A percentile compares a stretch with the other conserved stretches of the same genome.
Conservation (phyloP, 441 rosid genomes). For the Aquilaria agallochum region DNA sequence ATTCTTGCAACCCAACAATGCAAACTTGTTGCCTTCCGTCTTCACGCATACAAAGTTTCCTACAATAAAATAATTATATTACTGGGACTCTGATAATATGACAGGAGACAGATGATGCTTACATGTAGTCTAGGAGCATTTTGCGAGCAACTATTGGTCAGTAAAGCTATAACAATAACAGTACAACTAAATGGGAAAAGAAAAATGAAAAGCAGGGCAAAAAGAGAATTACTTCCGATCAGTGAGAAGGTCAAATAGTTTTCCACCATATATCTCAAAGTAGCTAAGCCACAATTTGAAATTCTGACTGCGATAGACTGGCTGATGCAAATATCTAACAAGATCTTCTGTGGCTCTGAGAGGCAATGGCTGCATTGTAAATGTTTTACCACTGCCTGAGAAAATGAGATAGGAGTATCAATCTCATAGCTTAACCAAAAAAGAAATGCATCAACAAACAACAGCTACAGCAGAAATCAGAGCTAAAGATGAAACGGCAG, state of each 20-base stretch:
- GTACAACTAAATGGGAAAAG: not conserved
- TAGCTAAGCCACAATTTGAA: constrained; percentile 96
- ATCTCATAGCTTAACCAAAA: not conserved
- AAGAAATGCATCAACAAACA: not conserved
- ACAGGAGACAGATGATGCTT: not conserved
- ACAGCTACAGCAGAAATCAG: not conserved
- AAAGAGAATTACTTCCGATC: constrained; percentile 64
- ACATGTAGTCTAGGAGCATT: constrained; percentile 1
- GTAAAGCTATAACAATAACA: not conserved
- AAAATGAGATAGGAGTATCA: constrained; percentile 16
- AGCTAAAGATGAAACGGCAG: no score
- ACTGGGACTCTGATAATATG: constrained; percentile 18
- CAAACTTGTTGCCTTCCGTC: constrained; percentile 99
- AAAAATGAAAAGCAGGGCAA: constrained; percentile 9
- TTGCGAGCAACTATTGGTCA: constrained; percentile 10
- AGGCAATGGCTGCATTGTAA: constrained; percentile 98
- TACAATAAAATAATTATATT: constrained; percentile 25
- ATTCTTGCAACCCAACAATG: constrained; percentile 98
- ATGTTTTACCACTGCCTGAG: constrained; percentile 99
- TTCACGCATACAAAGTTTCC: constrained; percentile 99
- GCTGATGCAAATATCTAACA: constrained; percentile 84
- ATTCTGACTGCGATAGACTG: constrained; percentile 77
- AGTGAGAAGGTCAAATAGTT: constrained; percentile 88
- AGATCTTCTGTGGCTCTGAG: constrained; percentile 87
- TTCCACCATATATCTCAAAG: constrained; percentile 99